These are phyloP conservation scores for Trametes punicea DNA, from an alignment of 768 basidiomycete species.

Conservation along the genomic window DNA sequence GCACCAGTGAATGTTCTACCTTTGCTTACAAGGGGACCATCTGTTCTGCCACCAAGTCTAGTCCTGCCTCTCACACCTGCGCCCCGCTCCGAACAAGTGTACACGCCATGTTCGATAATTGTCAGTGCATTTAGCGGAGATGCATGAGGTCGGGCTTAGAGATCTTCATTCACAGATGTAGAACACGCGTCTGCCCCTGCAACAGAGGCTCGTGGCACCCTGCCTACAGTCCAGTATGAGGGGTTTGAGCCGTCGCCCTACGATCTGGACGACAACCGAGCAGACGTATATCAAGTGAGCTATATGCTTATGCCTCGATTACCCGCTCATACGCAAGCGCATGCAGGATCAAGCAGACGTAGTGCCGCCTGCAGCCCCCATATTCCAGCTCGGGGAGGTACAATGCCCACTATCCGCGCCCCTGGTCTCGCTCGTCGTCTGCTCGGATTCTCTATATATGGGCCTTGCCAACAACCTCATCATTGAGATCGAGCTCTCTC, in stretches of 20 bases:
- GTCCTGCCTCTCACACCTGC: no score
- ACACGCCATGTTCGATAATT: constrained; percentile 7
- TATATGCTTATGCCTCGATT: constrained; percentile 14
- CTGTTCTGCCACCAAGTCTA: no score
- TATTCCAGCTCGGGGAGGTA: constrained; percentile 84
- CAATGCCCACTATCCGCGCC: constrained; percentile 86
- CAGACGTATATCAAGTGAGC: constrained; percentile 34
- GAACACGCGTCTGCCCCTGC: constrained; percentile 70
- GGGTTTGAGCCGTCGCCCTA: constrained; percentile 81
- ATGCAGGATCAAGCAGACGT: constrained; percentile 20
- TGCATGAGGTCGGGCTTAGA: not conserved
- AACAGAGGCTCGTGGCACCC: constrained; percentile 35
- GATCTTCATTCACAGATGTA: constrained; percentile 56
- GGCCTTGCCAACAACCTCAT: constrained; percentile 72
- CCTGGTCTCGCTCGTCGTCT: constrained; percentile 78
- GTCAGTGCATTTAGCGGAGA: not conserved
- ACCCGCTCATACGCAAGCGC: not conserved
- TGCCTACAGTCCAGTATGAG: constrained; percentile 73
- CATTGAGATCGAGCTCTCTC: constrained; percentile 86
- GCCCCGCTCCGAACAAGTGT: not conserved
- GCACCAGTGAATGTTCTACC: no score
- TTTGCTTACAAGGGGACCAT: no score
- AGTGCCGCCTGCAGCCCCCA: constrained; percentile 43
- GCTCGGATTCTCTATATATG: constrained; percentile 86
- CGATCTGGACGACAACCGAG: constrained; percentile 47